phyloP scores from a whole-genome alignment of 148 eudicot species.

The Camellia japonica region DNA sequence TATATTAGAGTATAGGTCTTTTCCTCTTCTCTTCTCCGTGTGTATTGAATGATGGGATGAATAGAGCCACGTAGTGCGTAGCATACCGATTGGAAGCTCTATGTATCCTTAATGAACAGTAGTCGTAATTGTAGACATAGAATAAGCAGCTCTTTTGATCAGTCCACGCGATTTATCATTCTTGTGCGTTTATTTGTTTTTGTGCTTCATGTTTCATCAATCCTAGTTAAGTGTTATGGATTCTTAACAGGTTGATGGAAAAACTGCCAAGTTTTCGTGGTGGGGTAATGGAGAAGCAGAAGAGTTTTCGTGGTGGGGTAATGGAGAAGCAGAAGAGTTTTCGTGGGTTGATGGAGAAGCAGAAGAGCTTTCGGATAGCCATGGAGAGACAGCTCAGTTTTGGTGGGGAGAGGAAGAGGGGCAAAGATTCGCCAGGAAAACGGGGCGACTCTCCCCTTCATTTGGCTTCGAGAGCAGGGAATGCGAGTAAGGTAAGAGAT shows the following conservation, averaged over 20 bases:
- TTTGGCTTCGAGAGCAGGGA: constrained; percentile 79
- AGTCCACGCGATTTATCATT: too few species aligned
- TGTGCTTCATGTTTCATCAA: too few species aligned
- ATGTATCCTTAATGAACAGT: too few species aligned
- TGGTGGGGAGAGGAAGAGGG: constrained; percentile 68
- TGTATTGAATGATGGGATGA: neutral
- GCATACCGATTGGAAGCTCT: neutral
- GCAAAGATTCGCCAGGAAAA: constrained; percentile 86
- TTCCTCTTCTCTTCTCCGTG: neutral
- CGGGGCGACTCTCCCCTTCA: constrained; percentile 86
- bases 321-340: constrained; percentile 54
- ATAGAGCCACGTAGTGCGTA: neutral
- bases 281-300: constrained; percentile 48
- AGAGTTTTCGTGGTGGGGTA: constrained; percentile 40
- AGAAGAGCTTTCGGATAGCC: constrained; percentile 49
- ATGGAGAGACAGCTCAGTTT: constrained; percentile 60
- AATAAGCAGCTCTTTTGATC: too few species aligned
- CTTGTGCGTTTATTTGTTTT: too few species aligned
- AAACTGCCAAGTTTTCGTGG: constrained; percentile 32
- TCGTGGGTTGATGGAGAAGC: constrained; percentile 61
- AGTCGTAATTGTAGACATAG: too few species aligned
- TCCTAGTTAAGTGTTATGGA: too few species aligned
- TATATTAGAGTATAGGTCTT: neutral
- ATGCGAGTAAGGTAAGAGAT: constrained; percentile 61
- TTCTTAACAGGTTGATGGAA: constrained; percentile 16